These are phyloP conservation scores for Plasmopara viticola DNA, from an alignment of 352 stramenopile species.

Conservation along the genomic window DNA sequence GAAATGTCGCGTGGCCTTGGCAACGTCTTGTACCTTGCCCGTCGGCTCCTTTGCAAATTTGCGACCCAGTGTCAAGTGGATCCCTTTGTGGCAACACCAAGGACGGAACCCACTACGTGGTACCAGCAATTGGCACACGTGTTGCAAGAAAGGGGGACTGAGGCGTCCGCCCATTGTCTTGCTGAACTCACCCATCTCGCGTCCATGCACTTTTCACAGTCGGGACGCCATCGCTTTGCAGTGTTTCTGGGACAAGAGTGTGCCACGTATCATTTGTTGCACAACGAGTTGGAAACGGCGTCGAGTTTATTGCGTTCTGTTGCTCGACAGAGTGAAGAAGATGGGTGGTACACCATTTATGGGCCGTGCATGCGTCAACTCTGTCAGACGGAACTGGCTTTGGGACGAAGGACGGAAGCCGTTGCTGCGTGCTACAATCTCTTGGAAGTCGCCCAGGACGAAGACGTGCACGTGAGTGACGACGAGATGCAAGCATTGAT, in stretches of 20 bases:
- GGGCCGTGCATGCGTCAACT: slow-evolving; percentile 46
- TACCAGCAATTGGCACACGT: slow-evolving; percentile 47
- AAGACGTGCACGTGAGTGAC: slow-evolving; percentile 37
- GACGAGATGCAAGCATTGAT: slow-evolving; percentile 48
- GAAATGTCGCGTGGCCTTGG: slow-evolving; percentile 57
- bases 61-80: slow-evolving; percentile 7
- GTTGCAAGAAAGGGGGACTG: slow-evolving; percentile 24
- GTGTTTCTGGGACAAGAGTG: slow-evolving; percentile 73
- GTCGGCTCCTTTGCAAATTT: slow-evolving; percentile 50
- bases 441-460: slow-evolving; percentile 44
- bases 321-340: slow-evolving; percentile 62
- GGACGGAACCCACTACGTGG: slow-evolving; percentile 23
- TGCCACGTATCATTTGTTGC: slow-evolving; percentile 48
- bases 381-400: slow-evolving; percentile 46
- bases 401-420: slow-evolving; percentile 46
- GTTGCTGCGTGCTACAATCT: slow-evolving; percentile 60
- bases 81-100: not conserved
- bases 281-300: slow-evolving; percentile 55
- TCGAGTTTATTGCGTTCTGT: slow-evolving; percentile 61
- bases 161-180: slow-evolving; percentile 43
- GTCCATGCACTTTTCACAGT: slow-evolving; percentile 68
- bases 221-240: slow-evolving; percentile 64
- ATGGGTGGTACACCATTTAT: slow-evolving; percentile 70
- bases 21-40: slow-evolving; percentile 67
- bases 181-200: slow-evolving; percentile 70